Percentiles rank a stretch among this genome's conserved stretches.
Evolutionary conservation across 2,329 filamentous ascomycete genomes (phyloP).

Genomic region (Aureobasidium sp.): DNA sequence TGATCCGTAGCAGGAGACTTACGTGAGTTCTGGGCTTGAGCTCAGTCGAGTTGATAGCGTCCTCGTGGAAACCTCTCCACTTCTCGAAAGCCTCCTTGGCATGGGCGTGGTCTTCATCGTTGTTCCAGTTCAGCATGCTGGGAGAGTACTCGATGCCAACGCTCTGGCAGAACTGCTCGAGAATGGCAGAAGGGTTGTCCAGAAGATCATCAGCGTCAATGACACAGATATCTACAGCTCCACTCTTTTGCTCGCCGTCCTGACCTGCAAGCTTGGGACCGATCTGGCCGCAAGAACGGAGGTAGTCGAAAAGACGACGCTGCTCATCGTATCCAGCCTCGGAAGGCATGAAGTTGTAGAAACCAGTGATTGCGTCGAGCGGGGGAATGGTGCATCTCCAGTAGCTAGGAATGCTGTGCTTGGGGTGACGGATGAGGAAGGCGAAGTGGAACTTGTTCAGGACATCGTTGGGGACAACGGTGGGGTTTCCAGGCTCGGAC

Average conservation of each 20-base stretch:
- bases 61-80: conserved; percentile 95
- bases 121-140: conserved; percentile 78
- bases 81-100: conserved; percentile 84
- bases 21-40: conserved; percentile 61
- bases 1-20: conserved; percentile 21
- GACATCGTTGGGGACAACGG: conserved; percentile 65
- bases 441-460: conserved; percentile 83
- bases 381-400: conserved; percentile 91
- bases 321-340: conserved; percentile 91
- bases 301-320: conserved; percentile 76
- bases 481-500: conserved; percentile 66
- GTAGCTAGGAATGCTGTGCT: conserved; percentile 83
- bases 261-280: conserved; percentile 53
- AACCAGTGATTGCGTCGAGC: conserved; percentile 71
- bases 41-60: conserved; percentile 74
- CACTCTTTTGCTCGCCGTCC: conserved; percentile 15
- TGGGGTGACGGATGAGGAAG: conserved; percentile 95
- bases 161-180: conserved; percentile 71
- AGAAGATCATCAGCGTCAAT: conserved; percentile 92
- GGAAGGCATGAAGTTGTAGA: conserved; percentile 73
- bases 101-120: conserved; percentile 58
- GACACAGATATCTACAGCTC: conserved; percentile 61
- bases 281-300: conserved; percentile 59
- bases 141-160: conserved; percentile 68
- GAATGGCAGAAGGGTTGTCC: conserved; percentile 67